phyloP scores from a whole-genome alignment of 2,329 filamentous ascomycete genomes.

The Stachybotrys echinatus region DNA sequence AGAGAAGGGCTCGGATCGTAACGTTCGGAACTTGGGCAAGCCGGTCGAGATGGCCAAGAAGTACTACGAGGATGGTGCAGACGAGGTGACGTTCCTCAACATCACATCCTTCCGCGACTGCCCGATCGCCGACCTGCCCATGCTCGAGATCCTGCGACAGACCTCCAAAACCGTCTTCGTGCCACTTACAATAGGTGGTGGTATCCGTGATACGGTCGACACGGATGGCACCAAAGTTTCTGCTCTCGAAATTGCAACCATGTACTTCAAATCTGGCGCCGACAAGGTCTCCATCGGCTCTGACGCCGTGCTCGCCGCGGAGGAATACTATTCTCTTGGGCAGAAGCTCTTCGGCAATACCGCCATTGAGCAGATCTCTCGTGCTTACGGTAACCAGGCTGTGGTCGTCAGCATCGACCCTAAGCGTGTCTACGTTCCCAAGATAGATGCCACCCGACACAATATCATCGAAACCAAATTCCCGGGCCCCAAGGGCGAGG shows the following conservation, averaged over 20 bases:
- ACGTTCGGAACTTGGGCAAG: slow-evolving; percentile 89
- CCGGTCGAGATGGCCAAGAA: slow-evolving; percentile 89
- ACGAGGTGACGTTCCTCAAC: slow-evolving; percentile 96
- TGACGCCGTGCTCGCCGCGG: slow-evolving; percentile 87
- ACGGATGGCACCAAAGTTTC: slow-evolving; percentile 81
- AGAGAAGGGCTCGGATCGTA: slow-evolving; percentile 64
- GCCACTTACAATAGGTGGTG: slow-evolving; percentile 89
- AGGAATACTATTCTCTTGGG: slow-evolving; percentile 76
- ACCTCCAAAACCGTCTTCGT: slow-evolving; percentile 93
- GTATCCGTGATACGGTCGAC: slow-evolving; percentile 89
- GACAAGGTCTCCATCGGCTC: slow-evolving; percentile 98
- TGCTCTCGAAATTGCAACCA: slow-evolving; percentile 85
- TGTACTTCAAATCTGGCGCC: slow-evolving; percentile 96
- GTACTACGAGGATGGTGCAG: slow-evolving; percentile 95
- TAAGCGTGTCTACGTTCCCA: slow-evolving; percentile 80
- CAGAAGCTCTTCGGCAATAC: slow-evolving; percentile 71
- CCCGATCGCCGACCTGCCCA: slow-evolving; percentile 84
- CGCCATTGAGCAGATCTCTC: slow-evolving; percentile 91
- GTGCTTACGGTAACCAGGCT: slow-evolving; percentile 91
- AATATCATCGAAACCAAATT: slow-evolving; percentile 63
- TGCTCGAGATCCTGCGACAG: slow-evolving; percentile 86
- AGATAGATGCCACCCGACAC: slow-evolving; percentile 66
- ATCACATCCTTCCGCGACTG: slow-evolving; percentile 98
- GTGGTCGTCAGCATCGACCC: slow-evolving; percentile 96
- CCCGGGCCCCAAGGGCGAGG: slow-evolving; percentile 70